Evolutionary conservation across 2,329 filamentous ascomycete genomes (phyloP), one percentile per base, ranked within the genome.

Genomic region (Penicillium brevicompactum): DNA sequence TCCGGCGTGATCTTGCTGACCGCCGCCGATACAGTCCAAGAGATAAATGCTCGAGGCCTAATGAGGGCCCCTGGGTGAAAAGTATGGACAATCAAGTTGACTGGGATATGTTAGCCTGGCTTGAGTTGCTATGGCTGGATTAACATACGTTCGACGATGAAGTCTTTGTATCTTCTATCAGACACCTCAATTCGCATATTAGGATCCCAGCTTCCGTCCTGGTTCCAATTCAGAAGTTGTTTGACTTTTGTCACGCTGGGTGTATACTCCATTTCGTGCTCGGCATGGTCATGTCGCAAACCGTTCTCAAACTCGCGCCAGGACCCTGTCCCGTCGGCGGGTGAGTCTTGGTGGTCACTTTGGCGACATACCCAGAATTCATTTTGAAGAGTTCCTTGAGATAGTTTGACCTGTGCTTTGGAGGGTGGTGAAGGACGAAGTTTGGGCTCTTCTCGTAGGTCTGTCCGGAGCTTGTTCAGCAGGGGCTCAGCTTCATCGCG

Each of bases 321-420:
- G 5, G 67, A 68, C 5, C 74, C 75, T 7, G 70, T 72, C 2
- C 76, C 75, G 14, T 56, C 49, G 37, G 53, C 41, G 0, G 58
- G 55, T 24, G 57, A 51, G 21, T 73, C 58, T 34, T 62, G 54
- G 53, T 77, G 76, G 22, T 73, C 58, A 38, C 73, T 77, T 42
- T 67, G 68, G n/a, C 76, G 71, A 47, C 72, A 75, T 27, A 72
- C 69, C 76, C 76, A 78, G 62, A 72, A 69, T 44, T 77, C 74
- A 14, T 61, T 58, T 14, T 51, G 48, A 14, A 30, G 40, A 2
- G 40, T 59, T 21, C 56, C 43, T 13, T 51, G 57, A 4, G 62
- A 64, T 10, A 75, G 61, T 22, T 68, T 58, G 34, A 75, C 66
- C 32, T 65, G 63, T 18, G 71, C 66, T 13, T 51, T 58, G 14